Conservation (phyloP, 352 stramenopile species). For the Peronosclerospora sorghi region DNA sequence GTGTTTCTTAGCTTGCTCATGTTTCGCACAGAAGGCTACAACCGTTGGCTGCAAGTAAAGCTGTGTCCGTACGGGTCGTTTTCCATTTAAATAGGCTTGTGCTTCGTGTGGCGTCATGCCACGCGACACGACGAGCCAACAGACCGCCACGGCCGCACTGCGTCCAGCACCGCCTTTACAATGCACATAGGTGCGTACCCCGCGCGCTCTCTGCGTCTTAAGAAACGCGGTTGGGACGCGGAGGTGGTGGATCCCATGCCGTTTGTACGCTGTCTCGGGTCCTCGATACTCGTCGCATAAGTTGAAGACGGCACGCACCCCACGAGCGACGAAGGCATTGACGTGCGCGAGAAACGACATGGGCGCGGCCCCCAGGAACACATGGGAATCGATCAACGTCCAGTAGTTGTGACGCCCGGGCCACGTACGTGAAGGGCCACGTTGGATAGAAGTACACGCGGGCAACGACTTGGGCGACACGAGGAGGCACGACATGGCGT, state of each 20-base stretch:
- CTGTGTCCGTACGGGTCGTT: slow-evolving; percentile 83
- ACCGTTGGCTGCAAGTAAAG: slow-evolving; percentile 87
- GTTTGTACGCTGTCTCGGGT: slow-evolving; percentile 78
- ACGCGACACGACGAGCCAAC: slow-evolving; percentile 78
- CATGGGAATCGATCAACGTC: slow-evolving; percentile 86
- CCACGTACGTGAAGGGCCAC: slow-evolving; percentile 85
- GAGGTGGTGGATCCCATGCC: slow-evolving; percentile 84
- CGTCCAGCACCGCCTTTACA: slow-evolving; percentile 94
- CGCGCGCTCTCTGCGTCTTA: slow-evolving; percentile 65
- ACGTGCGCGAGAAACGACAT: slow-evolving; percentile 86
- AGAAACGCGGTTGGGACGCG: slow-evolving; percentile 88
- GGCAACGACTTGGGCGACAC: slow-evolving; percentile 66
- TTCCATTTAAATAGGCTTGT: slow-evolving; percentile 82
- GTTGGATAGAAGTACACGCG: slow-evolving; percentile 88
- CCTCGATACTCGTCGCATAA: slow-evolving; percentile 93
- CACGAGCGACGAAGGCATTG: slow-evolving; percentile 56
- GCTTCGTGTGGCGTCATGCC: slow-evolving; percentile 65
- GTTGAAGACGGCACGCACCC: slow-evolving; percentile 89
- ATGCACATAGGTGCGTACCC: slow-evolving; percentile 91
- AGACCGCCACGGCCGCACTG: slow-evolving; percentile 85
- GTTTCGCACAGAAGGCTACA: slow-evolving; percentile 54
- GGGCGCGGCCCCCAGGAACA: slow-evolving; percentile 85
- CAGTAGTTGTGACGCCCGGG: slow-evolving; percentile 83
- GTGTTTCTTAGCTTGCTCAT: slow-evolving; percentile 12
- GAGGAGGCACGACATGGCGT: slow-evolving; percentile 74